Evolutionary conservation across 2,329 filamentous ascomycete species (phyloP).

Genomic region (Helicocarpus griseus): DNA sequence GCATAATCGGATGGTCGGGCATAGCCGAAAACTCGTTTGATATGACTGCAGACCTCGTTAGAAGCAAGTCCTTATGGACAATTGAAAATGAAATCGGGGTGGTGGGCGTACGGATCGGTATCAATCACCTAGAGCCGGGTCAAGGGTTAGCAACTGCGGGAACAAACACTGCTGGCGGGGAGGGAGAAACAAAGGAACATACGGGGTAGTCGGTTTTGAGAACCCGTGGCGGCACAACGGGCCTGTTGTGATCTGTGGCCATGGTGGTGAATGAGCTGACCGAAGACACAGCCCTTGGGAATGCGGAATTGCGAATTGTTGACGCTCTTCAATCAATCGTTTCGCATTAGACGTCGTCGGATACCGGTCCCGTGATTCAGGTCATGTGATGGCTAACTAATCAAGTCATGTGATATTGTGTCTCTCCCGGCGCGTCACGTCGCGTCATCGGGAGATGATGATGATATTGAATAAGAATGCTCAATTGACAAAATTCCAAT

Average conservation of each 20-base stretch:
- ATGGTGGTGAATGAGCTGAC: constrained; percentile 14
- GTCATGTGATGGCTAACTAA: background rate
- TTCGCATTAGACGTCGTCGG: background rate
- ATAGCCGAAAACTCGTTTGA: constrained; percentile 82
- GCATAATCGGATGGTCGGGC: constrained; percentile 76
- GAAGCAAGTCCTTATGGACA: constrained; percentile 5
- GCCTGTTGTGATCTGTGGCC: constrained; percentile 30
- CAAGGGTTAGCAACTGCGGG: background rate
- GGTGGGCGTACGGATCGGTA: constrained; percentile 76
- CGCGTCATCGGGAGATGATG: background rate
- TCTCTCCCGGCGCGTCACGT: background rate
- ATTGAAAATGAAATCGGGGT: constrained; percentile 14
- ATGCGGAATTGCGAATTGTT: background rate
- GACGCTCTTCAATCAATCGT: background rate
- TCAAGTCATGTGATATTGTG: background rate
- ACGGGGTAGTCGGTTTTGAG: constrained; percentile 81
- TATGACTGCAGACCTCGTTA: constrained; percentile 53
- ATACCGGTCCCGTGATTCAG: background rate
- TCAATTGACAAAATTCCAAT: background rate
- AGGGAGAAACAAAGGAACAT: constrained; percentile 31
- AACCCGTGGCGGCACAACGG: constrained; percentile 64
- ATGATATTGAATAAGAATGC: too few species aligned
- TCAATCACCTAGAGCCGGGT: constrained; percentile 74
- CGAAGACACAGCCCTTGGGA: background rate
- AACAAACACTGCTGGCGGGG: background rate